These are phyloP conservation scores for Xylariales sp. DNA, from an alignment of 2,329 filamentous ascomycete genomes.

Conservation along the genomic window DNA sequence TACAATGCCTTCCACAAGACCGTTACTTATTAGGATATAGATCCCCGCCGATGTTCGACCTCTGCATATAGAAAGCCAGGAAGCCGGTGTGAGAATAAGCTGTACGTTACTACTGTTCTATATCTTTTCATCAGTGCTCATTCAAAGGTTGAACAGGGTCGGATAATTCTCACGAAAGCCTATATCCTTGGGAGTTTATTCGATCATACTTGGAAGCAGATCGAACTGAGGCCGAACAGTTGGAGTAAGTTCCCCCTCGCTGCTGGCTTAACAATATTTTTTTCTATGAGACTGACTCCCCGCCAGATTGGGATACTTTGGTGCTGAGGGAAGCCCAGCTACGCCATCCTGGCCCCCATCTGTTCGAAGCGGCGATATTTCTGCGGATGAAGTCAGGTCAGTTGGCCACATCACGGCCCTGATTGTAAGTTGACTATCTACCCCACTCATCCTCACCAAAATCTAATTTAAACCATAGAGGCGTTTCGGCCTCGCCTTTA, in stretches of 20 bases:
- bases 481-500: constrained; percentile 70
- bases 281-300: constrained; percentile 5
- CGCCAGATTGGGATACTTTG: constrained; percentile 15
- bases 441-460: not conserved
- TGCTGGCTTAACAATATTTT: not conserved
- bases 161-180: constrained; percentile 62
- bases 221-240: constrained; percentile 25
- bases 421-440: constrained; percentile 41
- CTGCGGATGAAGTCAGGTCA: constrained; percentile 46
- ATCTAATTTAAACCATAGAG: constrained; percentile 41
- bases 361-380: constrained; percentile 57
- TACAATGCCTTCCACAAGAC: not conserved
- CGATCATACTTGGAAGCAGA: constrained; percentile 35
- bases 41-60: constrained; percentile 39
- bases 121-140: not conserved
- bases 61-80: constrained; percentile 22
- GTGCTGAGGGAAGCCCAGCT: constrained; percentile 27
- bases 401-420: constrained; percentile 59
- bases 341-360: constrained; percentile 45
- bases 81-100: constrained; percentile 37
- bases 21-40: constrained; percentile 23
- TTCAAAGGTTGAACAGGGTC: constrained; percentile 45
- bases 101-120: constrained; percentile 34
- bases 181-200: constrained; percentile 63
- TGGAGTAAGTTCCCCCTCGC: constrained; percentile 21